These are phyloP conservation scores for Bremia lactucae DNA, from an alignment of 352 stramenopile species.

Conservation along the genomic window DNA sequence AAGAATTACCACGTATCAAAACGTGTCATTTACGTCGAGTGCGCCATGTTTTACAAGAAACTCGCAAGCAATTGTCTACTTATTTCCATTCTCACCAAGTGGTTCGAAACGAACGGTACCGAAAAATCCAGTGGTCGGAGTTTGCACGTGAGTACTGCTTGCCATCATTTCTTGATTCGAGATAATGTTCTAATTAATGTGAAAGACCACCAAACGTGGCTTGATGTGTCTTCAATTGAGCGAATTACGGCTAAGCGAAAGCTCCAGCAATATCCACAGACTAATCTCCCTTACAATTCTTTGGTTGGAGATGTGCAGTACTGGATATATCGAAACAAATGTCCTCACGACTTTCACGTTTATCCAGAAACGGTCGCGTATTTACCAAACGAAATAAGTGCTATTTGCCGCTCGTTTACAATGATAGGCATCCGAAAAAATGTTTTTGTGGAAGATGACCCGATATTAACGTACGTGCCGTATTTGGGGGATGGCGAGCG, in stretches of 20 bases:
- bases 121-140: constrained; percentile 19
- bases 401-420: constrained; percentile 42
- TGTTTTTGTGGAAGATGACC: constrained; percentile 69
- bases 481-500: constrained; percentile 76
- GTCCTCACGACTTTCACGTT: too few relatives aligned
- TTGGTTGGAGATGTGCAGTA: constrained; percentile 34
- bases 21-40: constrained; percentile 34
- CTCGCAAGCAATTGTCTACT: constrained; percentile 20
- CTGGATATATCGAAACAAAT: constrained; percentile 15
- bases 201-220: constrained; percentile 19
- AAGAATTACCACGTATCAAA: constrained; percentile 24
- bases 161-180: neutral
- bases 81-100: constrained; percentile 15
- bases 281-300: constrained; percentile 16
- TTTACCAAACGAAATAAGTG: constrained; percentile 34
- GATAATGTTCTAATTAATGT: neutral
- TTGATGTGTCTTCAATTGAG: constrained; percentile 23
- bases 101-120: constrained; percentile 16
- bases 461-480: constrained; percentile 77
- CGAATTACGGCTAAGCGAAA: constrained; percentile 19
- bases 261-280: constrained; percentile 7
- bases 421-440: constrained; percentile 68
- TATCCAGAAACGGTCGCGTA: constrained; percentile 19
- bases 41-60: constrained; percentile 20
- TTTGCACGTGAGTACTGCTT: constrained; percentile 20